Conservation (phyloP, 345 rosid genomes). For the Hypericum androsaemum region DNA sequence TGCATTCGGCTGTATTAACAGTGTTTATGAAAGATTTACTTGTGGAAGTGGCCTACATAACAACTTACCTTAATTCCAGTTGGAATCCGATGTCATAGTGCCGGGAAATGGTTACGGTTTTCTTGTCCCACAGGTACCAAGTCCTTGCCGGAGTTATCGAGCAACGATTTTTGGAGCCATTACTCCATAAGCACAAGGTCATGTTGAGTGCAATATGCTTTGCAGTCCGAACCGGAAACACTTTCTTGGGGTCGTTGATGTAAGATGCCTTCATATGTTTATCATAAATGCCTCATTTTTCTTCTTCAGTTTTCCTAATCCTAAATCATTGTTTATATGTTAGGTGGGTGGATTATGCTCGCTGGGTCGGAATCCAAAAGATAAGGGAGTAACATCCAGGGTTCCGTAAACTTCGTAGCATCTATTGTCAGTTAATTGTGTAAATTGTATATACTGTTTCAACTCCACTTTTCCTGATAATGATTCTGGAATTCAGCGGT, state of each 20-base stretch:
- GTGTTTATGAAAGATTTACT: too few relatives aligned
- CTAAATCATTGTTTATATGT: slow-evolving; percentile 4
- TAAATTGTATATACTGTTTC: too few relatives aligned
- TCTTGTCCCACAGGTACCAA: slow-evolving; percentile 64
- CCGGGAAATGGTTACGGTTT: too few relatives aligned
- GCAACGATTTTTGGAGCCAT: slow-evolving; percentile 86
- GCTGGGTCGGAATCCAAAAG: slow-evolving; percentile 80
- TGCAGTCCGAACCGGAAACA: slow-evolving; percentile 97
- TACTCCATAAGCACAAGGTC: slow-evolving; percentile 83
- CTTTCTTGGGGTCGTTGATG: slow-evolving; percentile 88
- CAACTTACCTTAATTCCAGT: too few relatives aligned
- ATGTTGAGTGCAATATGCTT: slow-evolving; percentile 73
- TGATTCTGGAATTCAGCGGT: too few relatives aligned
- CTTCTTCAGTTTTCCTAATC: neutral
- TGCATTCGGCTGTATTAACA: too few relatives aligned
- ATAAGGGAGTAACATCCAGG: slow-evolving; percentile 33
- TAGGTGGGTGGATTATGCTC: slow-evolving; percentile 99
- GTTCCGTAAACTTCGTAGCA: too few relatives aligned
- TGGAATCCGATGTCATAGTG: too few relatives aligned
- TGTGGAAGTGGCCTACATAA: slow-evolving; percentile 7
- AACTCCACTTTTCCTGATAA: too few relatives aligned
- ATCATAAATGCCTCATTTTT: neutral
- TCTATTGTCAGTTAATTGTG: too few relatives aligned
- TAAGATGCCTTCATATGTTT: slow-evolving; percentile 30
- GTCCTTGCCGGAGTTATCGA: slow-evolving; percentile 89